Base-by-base conservation (phyloP, 2,329 filamentous ascomycete species). In the Zymoseptoria pseudotritici region DNA sequence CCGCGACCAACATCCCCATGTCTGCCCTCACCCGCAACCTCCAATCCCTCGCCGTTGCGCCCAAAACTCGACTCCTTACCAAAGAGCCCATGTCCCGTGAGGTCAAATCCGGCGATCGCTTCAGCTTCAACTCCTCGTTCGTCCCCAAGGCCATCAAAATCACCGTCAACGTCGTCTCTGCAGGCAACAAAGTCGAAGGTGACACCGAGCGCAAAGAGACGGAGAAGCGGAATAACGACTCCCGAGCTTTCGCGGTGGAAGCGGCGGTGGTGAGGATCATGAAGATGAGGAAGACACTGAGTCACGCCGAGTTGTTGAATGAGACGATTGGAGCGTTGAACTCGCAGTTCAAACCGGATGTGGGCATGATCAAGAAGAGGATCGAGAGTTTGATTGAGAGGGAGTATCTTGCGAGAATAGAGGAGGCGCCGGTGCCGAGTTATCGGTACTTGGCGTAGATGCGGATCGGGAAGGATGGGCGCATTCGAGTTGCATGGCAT, bases 111-210 rank as follows among this genome's bases (percentile, higher is more conserved):
- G 85, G 85, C 0, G 93, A 97, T 73, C 82, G 77, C 24, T 97
- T 97, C 73, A 82, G 78, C 8, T 96, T 92, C 79, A 97, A 97
- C 71, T 79, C 86, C 31, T 80, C 85, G 13, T 97, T 96, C 75
- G 80, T 84, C 54, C 92, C 89, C 76, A 91, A 90, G 71, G 86
- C 89, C 55, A 82, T 94, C 69, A 91, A 90, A 73, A 90, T 97
- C 76, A 96, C 96, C 74, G 90, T 94, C 20, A 90, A 90, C 21
- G 88, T 94, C 4, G 88, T 96, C 66, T 89, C 81, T 55, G 84
- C 86, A 1, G 83, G 87, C 19, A 95, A 91, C 72, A 94, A 91
- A 75, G 89, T 96, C 0, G 93, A 97, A 75, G 90, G 85, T 56
- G 79, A 82, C 56, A 78, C 79, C 31, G 84, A 87, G 73, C 78